phyloP scores from a whole-genome alignment of 1,284 basidiomycete genomes.

The Pseudozyma tsukubaensis region DNA sequence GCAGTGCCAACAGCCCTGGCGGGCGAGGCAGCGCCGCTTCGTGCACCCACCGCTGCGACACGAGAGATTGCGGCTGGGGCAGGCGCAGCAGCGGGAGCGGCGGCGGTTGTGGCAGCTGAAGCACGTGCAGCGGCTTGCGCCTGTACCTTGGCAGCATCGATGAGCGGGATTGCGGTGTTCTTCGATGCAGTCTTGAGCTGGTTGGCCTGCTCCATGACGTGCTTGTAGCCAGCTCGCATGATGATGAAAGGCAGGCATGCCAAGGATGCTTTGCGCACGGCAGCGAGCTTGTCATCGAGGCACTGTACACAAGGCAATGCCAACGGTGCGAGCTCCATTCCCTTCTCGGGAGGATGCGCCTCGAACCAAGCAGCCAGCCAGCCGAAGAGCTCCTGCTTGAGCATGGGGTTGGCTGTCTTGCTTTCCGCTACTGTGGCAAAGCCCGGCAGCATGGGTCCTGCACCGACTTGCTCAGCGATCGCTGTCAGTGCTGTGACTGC shows the following conservation, averaged over 20 bases:
- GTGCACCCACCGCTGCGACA: slow-evolving; percentile 10
- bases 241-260: slow-evolving; percentile 84
- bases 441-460: slow-evolving; percentile 83
- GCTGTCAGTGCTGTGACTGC: slow-evolving; percentile 83
- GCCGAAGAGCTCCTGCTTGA: slow-evolving; percentile 83
- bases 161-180: slow-evolving; percentile 83
- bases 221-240: slow-evolving; percentile 81
- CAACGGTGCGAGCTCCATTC: slow-evolving; percentile 81
- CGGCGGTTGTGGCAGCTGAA: slow-evolving; percentile 45
- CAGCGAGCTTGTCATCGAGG: slow-evolving; percentile 89
- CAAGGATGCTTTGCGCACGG: slow-evolving; percentile 91
- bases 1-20: slow-evolving; percentile 16
- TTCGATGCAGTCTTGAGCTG: slow-evolving; percentile 92
- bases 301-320: slow-evolving; percentile 79
- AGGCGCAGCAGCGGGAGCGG: slow-evolving; percentile 23
- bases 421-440: slow-evolving; percentile 82
- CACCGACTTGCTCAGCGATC: slow-evolving; percentile 83
- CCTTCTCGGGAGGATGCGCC: slow-evolving; percentile 72
- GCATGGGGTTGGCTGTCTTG: slow-evolving; percentile 82
- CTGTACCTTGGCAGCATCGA: slow-evolving; percentile 75
- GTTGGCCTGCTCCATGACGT: slow-evolving; percentile 85
- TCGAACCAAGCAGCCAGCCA: slow-evolving; percentile 88
- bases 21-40: slow-evolving; percentile 22
- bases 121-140: slow-evolving; percentile 53
- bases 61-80: slow-evolving; percentile 14